These are phyloP conservation scores for Hericium erinaceus DNA, from an alignment of 768 basidiomycete species.

Conservation along the genomic window DNA sequence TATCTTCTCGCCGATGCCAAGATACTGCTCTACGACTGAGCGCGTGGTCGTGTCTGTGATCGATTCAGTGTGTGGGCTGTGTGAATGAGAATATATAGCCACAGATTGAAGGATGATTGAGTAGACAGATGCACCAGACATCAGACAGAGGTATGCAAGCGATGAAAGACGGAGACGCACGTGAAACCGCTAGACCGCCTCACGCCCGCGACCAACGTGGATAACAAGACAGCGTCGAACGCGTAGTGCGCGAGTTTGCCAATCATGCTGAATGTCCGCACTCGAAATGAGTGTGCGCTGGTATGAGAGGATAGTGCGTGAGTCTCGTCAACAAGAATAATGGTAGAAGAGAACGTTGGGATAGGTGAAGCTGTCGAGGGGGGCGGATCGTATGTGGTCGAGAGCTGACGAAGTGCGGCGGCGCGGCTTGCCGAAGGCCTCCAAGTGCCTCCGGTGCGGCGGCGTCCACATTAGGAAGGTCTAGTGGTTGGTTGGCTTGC, in stretches of 20 bases:
- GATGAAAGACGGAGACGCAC: conserved; percentile 40
- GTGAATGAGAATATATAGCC: neutral
- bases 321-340: too few species aligned
- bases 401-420: too few species aligned
- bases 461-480: too few species aligned
- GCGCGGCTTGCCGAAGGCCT: too few species aligned
- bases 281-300: too few species aligned
- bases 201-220: conserved; percentile 86
- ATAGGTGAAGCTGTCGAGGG: too few species aligned
- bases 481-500: too few species aligned
- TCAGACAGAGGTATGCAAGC: conserved; percentile 1
- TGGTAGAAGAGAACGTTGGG: too few species aligned
- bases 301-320: too few species aligned
- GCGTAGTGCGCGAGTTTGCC: conserved; percentile 79
- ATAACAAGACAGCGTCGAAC: conserved; percentile 76
- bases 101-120: neutral
- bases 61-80: conserved; percentile 53
- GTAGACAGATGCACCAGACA: neutral
- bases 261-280: conserved; percentile 26
- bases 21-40: conserved; percentile 68
- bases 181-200: conserved; percentile 82
- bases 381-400: too few species aligned
- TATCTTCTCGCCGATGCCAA: conserved; percentile 80
- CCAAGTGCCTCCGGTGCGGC: too few species aligned
- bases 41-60: conserved; percentile 76